Evolutionary conservation across 1,284 basidiomycete genomes (phyloP).

Genomic region (Golubevia pallescens): DNA sequence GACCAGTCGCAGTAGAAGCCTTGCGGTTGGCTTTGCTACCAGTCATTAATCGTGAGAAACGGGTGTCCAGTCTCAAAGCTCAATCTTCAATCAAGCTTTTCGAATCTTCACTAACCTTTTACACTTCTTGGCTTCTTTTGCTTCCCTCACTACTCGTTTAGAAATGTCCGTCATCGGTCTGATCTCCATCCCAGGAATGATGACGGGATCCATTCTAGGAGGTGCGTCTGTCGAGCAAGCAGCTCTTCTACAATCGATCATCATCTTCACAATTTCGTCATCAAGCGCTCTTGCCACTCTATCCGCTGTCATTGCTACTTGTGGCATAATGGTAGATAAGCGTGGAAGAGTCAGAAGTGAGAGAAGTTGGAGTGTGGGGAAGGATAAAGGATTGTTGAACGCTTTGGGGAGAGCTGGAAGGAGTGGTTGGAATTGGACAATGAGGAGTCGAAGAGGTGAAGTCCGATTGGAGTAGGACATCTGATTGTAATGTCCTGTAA

Average conservation of each 20-base stretch:
- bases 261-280: background rate
- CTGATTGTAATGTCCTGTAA: too few species aligned
- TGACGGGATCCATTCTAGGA: slow-evolving; percentile 86
- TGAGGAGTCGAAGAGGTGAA: too few species aligned
- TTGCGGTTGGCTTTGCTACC: slow-evolving; percentile 79
- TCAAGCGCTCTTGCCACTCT: background rate
- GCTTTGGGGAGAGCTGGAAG: background rate
- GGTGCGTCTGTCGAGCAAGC: slow-evolving; percentile 82
- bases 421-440: background rate
- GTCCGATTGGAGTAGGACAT: too few species aligned
- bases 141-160: background rate
- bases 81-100: slow-evolving; percentile 15
- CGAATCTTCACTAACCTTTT: background rate
- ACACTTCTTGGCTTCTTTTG: background rate
- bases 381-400: background rate
- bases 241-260: slow-evolving; percentile 72
- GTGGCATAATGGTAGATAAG: background rate
- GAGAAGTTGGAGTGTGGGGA: background rate
- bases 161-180: slow-evolving; percentile 73
- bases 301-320: background rate
- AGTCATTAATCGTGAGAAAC: slow-evolving; percentile 81
- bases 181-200: slow-evolving; percentile 75
- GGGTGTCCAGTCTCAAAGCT: background rate
- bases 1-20: slow-evolving; percentile 76
- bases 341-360: background rate